phyloP scores from a whole-genome alignment of 305 asterid genomes.

The Rubia balearica region DNA sequence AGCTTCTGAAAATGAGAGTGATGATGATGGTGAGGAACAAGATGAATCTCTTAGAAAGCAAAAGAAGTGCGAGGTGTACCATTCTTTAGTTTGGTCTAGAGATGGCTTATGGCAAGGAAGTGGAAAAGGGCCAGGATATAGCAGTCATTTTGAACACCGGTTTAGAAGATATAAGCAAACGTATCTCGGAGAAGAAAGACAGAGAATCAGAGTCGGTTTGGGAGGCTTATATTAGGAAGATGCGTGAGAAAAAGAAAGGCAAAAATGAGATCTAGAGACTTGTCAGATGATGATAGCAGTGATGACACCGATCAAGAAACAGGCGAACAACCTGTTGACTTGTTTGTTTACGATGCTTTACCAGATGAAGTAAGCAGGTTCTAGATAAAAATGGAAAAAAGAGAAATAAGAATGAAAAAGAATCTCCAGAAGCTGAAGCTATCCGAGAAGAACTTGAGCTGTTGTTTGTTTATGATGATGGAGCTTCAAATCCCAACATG shows the following conservation, averaged over 20 bases:
- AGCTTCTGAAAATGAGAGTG: slow-evolving; percentile 60
- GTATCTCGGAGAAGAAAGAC: slow-evolving; percentile 71
- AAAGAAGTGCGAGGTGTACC: slow-evolving; percentile 52
- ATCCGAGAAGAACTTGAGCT: too few species aligned
- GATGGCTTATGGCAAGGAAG: slow-evolving; percentile 44
- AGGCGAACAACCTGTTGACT: slow-evolving; percentile 63
- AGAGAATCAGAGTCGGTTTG: slow-evolving; percentile 73
- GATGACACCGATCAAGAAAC: slow-evolving; percentile 35
- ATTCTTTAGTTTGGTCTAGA: slow-evolving; percentile 52
- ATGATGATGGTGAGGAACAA: slow-evolving; percentile 20
- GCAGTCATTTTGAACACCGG: slow-evolving; percentile 77
- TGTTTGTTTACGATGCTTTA: slow-evolving; percentile 53
- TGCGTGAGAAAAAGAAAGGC: slow-evolving; percentile 58
- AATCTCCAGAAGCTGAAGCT: too few species aligned
- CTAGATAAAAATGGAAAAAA: slow-evolving; percentile 24
- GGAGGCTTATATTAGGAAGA: slow-evolving; percentile 65
- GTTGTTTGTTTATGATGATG: too few species aligned
- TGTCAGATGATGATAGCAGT: slow-evolving; percentile 57
- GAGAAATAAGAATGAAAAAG: too few species aligned
- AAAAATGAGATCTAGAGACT: slow-evolving; percentile 48
- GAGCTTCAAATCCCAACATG: too few species aligned
- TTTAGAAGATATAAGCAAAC: slow-evolving; percentile 77
- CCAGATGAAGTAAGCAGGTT: slow-evolving; percentile 20
- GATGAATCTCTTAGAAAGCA: slow-evolving; percentile 34
- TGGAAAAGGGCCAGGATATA: slow-evolving; percentile 42